Evolutionary conservation across 768 basidiomycete species (phyloP).

Genomic region (Trametes punicea): DNA sequence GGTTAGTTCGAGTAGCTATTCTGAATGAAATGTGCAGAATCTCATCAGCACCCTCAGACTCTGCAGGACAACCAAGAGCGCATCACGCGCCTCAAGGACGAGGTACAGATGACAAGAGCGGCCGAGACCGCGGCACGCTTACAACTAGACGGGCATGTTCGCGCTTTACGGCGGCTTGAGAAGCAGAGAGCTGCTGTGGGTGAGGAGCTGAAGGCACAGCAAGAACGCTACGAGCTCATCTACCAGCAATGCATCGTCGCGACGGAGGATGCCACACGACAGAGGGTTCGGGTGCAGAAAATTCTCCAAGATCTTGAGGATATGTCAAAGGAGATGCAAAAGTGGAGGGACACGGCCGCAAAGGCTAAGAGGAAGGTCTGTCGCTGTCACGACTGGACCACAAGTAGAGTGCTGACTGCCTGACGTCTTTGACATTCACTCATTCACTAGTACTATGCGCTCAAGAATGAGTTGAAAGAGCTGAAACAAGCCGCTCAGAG

Average conservation of each 20-base stretch:
- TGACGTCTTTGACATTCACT: neutral
- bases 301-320: neutral
- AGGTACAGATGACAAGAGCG: neutral
- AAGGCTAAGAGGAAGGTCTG: constrained; percentile 15
- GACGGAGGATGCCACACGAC: constrained; percentile 1
- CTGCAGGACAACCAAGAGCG: constrained; percentile 3
- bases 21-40: neutral
- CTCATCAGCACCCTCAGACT: neutral
- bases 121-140: constrained; percentile 1
- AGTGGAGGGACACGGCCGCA: constrained; percentile 7
- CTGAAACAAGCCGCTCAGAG: neutral
- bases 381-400: neutral
- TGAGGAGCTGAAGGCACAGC: neutral
- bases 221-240: neutral
- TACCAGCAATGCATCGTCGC: constrained; percentile 4
- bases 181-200: neutral
- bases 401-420: no score
- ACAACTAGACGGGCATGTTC: neutral
- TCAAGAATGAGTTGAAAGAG: constrained; percentile 5
- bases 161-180: neutral
- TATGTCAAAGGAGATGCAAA: neutral
- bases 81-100: constrained; percentile 1
- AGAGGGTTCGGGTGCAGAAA: neutral
- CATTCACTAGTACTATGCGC: constrained; percentile 3
- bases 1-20: neutral